Conservation (phyloP, 2,329 filamentous ascomycete species). For the Colletotrichum sp. region DNA sequence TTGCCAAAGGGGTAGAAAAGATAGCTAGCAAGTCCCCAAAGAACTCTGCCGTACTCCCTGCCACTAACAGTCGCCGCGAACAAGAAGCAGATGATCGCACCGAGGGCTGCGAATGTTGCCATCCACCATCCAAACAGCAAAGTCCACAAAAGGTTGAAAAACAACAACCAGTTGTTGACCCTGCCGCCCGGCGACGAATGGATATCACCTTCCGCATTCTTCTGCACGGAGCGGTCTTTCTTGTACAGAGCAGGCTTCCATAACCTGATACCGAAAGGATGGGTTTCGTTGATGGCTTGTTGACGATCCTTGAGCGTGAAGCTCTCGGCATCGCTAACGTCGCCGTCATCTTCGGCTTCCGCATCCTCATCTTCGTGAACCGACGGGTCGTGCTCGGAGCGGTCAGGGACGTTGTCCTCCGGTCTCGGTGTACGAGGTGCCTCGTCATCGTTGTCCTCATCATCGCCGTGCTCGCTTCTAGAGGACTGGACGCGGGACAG, state of each 20-base stretch:
- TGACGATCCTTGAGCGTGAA: slow-evolving; percentile 98
- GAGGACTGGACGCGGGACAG: slow-evolving; percentile 50
- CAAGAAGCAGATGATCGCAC: slow-evolving; percentile 78
- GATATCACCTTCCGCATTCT: slow-evolving; percentile 94
- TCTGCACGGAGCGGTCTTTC: slow-evolving; percentile 94
- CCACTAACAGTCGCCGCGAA: slow-evolving; percentile 82
- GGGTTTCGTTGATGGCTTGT: slow-evolving; percentile 97
- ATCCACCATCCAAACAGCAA: slow-evolving; percentile 97
- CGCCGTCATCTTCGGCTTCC: slow-evolving; percentile 68
- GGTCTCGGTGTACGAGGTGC: slow-evolving; percentile 9
- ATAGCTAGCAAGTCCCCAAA: slow-evolving; percentile 85
- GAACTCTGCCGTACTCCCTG: slow-evolving; percentile 82
- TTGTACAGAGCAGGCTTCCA: slow-evolving; percentile 99
- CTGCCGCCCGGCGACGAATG: slow-evolving; percentile 90
- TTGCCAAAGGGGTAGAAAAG: slow-evolving; percentile 97
- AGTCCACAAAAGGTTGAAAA: slow-evolving; percentile 93
- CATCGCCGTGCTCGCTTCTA: slow-evolving; percentile 30
- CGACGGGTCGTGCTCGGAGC: slow-evolving; percentile 32
- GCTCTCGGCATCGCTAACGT: slow-evolving; percentile 91
- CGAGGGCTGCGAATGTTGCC: slow-evolving; percentile 74
- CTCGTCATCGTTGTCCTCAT: slow-evolving; percentile 24
- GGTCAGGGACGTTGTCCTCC: slow-evolving; percentile 23
- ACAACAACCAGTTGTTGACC: slow-evolving; percentile 82
- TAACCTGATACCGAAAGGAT: slow-evolving; percentile 97
- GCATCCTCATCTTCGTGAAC: slow-evolving; percentile 40